phyloP scores from a whole-genome alignment of 2,329 filamentous ascomycete genomes.

The Colletotrichum musicola region DNA sequence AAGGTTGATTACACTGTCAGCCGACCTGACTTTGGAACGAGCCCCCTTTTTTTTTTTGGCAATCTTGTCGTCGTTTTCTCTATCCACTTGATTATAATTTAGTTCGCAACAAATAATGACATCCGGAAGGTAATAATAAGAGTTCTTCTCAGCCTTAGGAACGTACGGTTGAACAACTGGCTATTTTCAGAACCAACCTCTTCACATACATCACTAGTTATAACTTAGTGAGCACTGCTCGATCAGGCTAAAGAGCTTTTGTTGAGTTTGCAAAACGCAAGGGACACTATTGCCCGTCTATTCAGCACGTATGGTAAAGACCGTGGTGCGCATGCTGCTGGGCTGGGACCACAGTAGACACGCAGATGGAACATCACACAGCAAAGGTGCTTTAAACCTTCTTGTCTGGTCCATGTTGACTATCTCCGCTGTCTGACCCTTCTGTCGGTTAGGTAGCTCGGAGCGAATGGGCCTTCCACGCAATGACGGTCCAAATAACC shows the following conservation, averaged over 20 bases:
- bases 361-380: conserved; percentile 18
- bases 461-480: conserved; percentile 16
- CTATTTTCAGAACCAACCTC: not conserved
- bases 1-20: conserved; percentile 13
- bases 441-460: conserved; percentile 7
- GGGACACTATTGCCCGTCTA: conserved; percentile 31
- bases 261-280: conserved; percentile 9
- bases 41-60: too few relatives aligned
- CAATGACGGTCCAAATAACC: conserved; percentile 31
- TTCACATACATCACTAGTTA: conserved; percentile 2
- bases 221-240: not conserved
- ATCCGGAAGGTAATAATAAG: too few relatives aligned
- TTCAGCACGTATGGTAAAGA: conserved; percentile 30
- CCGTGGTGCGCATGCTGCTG: conserved; percentile 32
- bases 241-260: not conserved
- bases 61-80: too few relatives aligned
- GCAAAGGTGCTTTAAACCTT: conserved; percentile 19
- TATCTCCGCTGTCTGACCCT: conserved; percentile 18
- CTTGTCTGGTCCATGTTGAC: conserved; percentile 15
- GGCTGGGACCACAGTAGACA: conserved; percentile 34
- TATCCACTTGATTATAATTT: too few relatives aligned
- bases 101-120: too few relatives aligned
- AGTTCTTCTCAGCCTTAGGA: too few relatives aligned
- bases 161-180: too few relatives aligned
- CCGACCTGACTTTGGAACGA: not conserved